Evolutionary conservation across 164 flowering plant genomes (phyloP).

Genomic region (Liriodendron chinense): DNA sequence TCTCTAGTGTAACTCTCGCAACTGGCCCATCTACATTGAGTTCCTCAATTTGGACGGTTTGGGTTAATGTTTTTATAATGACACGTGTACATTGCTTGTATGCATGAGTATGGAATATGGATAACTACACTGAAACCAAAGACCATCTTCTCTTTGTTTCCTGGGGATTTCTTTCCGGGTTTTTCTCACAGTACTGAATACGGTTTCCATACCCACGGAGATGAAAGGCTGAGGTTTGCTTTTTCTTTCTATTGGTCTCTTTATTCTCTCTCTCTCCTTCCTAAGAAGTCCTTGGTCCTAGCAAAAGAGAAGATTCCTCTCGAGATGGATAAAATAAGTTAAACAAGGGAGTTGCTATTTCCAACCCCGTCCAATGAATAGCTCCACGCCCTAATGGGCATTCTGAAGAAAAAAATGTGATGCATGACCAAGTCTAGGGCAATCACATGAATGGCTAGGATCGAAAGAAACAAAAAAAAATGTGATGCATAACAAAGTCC

Average conservation of each 20-base stretch:
- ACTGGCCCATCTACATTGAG: too few relatives aligned
- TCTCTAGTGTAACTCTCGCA: neutral
- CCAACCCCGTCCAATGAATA: neutral
- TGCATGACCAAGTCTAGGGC: too few relatives aligned
- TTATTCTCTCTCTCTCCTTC: conserved; percentile 7
- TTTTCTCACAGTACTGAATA: neutral
- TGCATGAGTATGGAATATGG: too few relatives aligned
- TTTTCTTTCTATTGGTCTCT: neutral
- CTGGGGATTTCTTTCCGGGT: neutral
- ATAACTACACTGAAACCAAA: too few relatives aligned
- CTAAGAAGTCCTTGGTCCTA: conserved; percentile 6
- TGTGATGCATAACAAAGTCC: too few relatives aligned
- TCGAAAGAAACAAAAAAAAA: too few relatives aligned
- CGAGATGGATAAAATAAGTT: conserved; percentile 3
- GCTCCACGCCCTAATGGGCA: too few relatives aligned
- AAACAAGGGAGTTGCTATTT: neutral
- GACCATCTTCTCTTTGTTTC: neutral
- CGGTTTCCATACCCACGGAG: conserved; percentile 6
- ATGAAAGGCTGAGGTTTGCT: conserved; percentile 2
- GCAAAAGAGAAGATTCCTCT: conserved; percentile 12
- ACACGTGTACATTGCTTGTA: too few relatives aligned
- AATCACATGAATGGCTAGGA: too few relatives aligned
- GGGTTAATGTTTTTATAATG: too few relatives aligned
- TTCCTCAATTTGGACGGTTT: too few relatives aligned
- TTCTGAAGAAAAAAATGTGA: too few relatives aligned